Conservation (phyloP, 1,139 yeast genomes). For the Suhomyces terraborum region DNA sequence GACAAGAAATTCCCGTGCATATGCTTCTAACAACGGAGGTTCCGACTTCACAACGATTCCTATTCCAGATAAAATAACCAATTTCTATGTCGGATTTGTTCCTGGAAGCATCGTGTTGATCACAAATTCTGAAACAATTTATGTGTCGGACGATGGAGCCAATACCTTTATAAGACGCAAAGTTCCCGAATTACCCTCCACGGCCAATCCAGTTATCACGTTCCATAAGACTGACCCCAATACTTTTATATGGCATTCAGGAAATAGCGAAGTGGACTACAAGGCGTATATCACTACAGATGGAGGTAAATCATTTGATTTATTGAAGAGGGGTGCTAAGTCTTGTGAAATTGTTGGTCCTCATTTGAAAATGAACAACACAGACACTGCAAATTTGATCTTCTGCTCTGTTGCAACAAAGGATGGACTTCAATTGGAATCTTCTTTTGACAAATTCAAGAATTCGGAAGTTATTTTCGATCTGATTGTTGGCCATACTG, state of each 20-base stretch:
- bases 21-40: slow-evolving; percentile 82
- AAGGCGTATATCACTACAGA: slow-evolving; percentile 62
- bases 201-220: slow-evolving; percentile 42
- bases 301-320: slow-evolving; percentile 63
- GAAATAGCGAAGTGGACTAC: slow-evolving; percentile 34
- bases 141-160: slow-evolving; percentile 70
- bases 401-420: slow-evolving; percentile 56
- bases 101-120: slow-evolving; percentile 67
- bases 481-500: slow-evolving; percentile 63
- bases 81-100: slow-evolving; percentile 60
- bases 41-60: slow-evolving; percentile 52
- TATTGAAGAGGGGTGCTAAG: slow-evolving; percentile 51
- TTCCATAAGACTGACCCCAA: slow-evolving; percentile 59
- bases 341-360: slow-evolving; percentile 72
- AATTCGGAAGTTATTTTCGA: slow-evolving; percentile 44
- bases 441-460: slow-evolving; percentile 57
- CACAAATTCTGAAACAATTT: slow-evolving; percentile 53
- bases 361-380: slow-evolving; percentile 35
- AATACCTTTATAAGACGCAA: slow-evolving; percentile 45
- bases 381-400: slow-evolving; percentile 52
- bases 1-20: slow-evolving; percentile 54
- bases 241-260: slow-evolving; percentile 74
- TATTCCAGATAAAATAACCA: slow-evolving; percentile 50
- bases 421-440: slow-evolving; percentile 39
- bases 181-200: slow-evolving; percentile 49